Evolutionary conservation across 1,284 basidiomycete genomes (phyloP).

Genomic region (Microbotryum intermedium): DNA sequence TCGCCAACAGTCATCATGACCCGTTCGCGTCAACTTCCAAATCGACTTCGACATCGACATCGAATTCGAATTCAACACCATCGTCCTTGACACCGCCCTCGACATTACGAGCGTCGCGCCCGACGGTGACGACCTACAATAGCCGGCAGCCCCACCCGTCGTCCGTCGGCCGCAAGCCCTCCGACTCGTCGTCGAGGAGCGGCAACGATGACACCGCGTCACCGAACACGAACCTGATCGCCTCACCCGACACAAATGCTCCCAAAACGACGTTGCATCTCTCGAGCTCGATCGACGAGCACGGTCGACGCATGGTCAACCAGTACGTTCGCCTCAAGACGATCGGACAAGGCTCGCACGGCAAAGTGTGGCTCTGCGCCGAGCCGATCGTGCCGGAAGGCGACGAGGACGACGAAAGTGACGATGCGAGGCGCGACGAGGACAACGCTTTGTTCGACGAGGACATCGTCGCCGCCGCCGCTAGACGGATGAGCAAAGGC

Average conservation of each 20-base stretch:
- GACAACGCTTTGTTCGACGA: too few species aligned
- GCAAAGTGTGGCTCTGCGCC: constrained; percentile 36
- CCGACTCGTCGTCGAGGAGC: not conserved
- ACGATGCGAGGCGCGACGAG: not conserved
- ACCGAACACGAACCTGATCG: not conserved
- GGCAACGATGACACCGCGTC: not conserved
- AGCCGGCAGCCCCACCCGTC: not conserved
- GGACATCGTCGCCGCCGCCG: not conserved
- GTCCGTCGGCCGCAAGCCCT: not conserved
- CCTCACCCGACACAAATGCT: too few species aligned
- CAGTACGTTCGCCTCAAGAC: constrained; percentile 34
- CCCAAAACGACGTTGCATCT: constrained; percentile 33
- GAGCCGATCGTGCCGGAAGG: constrained; percentile 19
- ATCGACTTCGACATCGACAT: not conserved
- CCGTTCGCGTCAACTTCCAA: not conserved
- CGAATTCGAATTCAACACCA: not conserved
- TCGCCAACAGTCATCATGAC: not conserved
- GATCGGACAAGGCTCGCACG: constrained; percentile 33
- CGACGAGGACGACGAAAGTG: not conserved
- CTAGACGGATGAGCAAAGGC: not conserved
- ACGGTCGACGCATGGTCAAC: constrained; percentile 34
- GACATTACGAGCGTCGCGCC: not conserved
- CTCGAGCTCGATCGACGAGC: constrained; percentile 28
- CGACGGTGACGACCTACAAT: not conserved
- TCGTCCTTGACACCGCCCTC: not conserved